Percentiles rank a stretch among this genome's conserved stretches.
Evolutionary conservation across 495 filamentous ascomycete genomes (phyloP).

Genomic region (Hypoxylon perforatum): DNA sequence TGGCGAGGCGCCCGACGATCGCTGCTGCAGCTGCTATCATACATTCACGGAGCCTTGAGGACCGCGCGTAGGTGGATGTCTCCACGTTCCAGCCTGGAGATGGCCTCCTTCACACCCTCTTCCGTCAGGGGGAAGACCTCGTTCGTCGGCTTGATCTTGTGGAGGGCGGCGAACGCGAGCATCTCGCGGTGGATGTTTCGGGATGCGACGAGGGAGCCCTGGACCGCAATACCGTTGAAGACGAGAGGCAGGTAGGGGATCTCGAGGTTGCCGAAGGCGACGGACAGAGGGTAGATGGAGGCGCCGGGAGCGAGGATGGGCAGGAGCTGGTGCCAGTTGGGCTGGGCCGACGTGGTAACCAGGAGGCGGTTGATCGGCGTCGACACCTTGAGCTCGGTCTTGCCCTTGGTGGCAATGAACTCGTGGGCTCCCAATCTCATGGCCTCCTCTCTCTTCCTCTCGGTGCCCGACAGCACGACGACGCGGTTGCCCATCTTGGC

Average conservation of each 20-base stretch:
- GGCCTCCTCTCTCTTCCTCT: slow-evolving; percentile 66
- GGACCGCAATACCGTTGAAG: slow-evolving; percentile 47
- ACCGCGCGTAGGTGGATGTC: slow-evolving; percentile 69
- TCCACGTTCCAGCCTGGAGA: slow-evolving; percentile 64
- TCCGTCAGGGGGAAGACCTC: slow-evolving; percentile 60
- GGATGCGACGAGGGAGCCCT: slow-evolving; percentile 51
- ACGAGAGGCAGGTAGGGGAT: slow-evolving; percentile 49
- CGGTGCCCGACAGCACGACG: slow-evolving; percentile 63
- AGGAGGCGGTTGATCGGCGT: slow-evolving; percentile 48
- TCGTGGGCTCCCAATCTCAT: slow-evolving; percentile 65
- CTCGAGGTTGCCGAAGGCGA: slow-evolving; percentile 36
- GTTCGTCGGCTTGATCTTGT: slow-evolving; percentile 50
- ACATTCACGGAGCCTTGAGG: slow-evolving; percentile 36
- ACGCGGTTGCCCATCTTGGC: slow-evolving; percentile 68
- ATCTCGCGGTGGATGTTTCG: slow-evolving; percentile 53
- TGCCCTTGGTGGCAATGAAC: slow-evolving; percentile 61
- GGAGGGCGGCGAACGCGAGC: slow-evolving; percentile 54
- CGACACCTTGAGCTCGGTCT: slow-evolving; percentile 40
- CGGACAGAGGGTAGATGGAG: slow-evolving; percentile 45
- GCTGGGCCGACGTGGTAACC: slow-evolving; percentile 48
- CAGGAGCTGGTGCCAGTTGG: slow-evolving; percentile 48
- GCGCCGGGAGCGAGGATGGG: slow-evolving; percentile 41
- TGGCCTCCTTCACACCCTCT: slow-evolving; percentile 64
- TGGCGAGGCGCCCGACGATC: too few species aligned
- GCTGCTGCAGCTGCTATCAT: too few species aligned